Evolutionary conservation across 2,329 filamentous ascomycete species (phyloP).

Genomic region (Beauveria sp.): DNA sequence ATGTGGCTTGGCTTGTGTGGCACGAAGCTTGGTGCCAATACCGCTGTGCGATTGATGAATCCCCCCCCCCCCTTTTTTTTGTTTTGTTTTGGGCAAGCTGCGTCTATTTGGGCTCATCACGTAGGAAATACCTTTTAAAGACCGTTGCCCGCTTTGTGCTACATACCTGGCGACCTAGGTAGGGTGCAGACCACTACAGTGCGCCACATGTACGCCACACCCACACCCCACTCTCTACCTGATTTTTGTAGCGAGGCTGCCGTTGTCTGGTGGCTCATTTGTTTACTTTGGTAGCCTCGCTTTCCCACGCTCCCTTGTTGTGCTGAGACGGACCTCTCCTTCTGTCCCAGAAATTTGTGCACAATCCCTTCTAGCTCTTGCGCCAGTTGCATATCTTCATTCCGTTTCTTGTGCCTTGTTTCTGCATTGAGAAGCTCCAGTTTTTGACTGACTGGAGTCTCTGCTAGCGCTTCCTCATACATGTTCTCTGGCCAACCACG

Average conservation of each 20-base stretch:
- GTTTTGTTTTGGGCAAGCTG: no score
- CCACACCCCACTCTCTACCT: neutral
- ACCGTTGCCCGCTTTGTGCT: no score
- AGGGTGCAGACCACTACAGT: no score
- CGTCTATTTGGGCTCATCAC: no score
- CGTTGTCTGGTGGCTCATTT: constrained; percentile 11
- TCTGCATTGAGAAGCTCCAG: neutral
- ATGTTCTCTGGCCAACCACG: constrained; percentile 12
- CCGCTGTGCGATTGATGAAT: no score
- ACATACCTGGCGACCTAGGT: no score
- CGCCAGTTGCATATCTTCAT: neutral
- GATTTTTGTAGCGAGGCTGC: neutral
- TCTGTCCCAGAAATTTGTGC: neutral
- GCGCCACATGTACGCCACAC: constrained; percentile 7
- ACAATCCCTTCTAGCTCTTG: neutral
- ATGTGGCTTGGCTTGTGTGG: no score
- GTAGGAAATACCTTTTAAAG: no score
- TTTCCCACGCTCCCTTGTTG: neutral
- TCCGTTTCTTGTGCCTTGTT: neutral
- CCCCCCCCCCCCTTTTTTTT: no score
- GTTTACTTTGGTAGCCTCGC: constrained; percentile 13
- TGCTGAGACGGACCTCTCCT: neutral
- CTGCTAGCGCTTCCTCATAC: neutral
- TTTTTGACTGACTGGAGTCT: neutral
- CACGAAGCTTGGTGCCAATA: no score